Evolutionary conservation across 2,329 filamentous ascomycete genomes (phyloP).

Genomic region (Aureobasidium sp.): DNA sequence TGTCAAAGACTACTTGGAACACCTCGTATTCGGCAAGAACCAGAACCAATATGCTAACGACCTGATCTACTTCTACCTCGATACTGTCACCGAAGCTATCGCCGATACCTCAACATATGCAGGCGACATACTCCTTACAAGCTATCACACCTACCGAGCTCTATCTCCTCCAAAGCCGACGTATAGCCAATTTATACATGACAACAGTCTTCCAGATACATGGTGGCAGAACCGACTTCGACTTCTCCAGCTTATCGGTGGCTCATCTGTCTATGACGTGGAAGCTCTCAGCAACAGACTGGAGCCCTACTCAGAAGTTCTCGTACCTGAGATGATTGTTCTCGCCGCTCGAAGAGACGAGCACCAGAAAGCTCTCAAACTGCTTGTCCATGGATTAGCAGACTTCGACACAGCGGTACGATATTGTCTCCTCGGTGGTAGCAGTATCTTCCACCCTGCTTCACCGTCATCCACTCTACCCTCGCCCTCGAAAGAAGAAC

Average conservation of each 20-base stretch:
- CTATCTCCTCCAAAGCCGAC: conserved; percentile 83
- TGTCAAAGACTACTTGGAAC: conserved; percentile 88
- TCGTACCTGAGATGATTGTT: conserved; percentile 94
- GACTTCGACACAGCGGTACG: conserved; percentile 93
- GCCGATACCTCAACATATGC: conserved; percentile 42
- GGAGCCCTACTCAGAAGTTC: conserved; percentile 56
- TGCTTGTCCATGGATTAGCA: conserved; percentile 80
- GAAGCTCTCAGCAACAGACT: conserved; percentile 63
- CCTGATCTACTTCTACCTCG: conserved; percentile 84
- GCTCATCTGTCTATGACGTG: conserved; percentile 64
- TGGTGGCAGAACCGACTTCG: conserved; percentile 90
- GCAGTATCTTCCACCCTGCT: conserved; percentile 54
- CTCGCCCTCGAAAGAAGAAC: conserved; percentile 50
- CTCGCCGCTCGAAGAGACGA: conserved; percentile 75
- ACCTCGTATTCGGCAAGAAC: conserved; percentile 86
- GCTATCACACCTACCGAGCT: conserved; percentile 83
- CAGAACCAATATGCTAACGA: conserved; percentile 75
- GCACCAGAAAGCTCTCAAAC: conserved; percentile 72
- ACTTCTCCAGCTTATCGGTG: conserved; percentile 79
- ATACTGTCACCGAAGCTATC: conserved; percentile 72
- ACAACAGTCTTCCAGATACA: conserved; percentile 66
- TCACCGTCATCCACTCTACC: conserved; percentile 25
- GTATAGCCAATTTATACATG: conserved; percentile 82
- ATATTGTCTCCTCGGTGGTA: conserved; percentile 83
- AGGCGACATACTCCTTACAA: conserved; percentile 61